Conservation (phyloP, 306 rosid genomes). For the Dalbergia oliveri region DNA sequence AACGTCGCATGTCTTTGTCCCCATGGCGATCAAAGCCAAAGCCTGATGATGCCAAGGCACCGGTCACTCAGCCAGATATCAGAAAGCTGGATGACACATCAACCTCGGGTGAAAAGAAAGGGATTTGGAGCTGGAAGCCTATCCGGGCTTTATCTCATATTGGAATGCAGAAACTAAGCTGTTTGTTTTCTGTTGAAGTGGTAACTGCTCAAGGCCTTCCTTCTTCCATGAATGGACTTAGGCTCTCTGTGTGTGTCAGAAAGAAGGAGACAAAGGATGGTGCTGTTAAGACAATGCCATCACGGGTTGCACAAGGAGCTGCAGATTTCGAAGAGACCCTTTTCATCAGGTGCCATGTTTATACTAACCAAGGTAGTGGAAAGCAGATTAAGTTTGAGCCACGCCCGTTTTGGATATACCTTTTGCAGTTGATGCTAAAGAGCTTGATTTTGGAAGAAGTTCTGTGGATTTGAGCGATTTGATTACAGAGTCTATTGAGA, state of each 20-base stretch:
- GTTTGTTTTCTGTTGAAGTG: conserved; percentile 87
- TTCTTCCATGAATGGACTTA: conserved; percentile 91
- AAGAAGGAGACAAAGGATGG: conserved; percentile 98
- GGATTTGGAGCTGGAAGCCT: conserved; percentile 98
- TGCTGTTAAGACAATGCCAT: conserved; percentile 93
- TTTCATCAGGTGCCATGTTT: conserved; percentile 82
- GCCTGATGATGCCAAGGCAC: conserved; percentile 52
- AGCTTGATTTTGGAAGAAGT: conserved; percentile 85
- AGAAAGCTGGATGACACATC: conserved; percentile 54
- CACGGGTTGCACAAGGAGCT: conserved; percentile 87
- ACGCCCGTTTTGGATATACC: conserved; percentile 80
- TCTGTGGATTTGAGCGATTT: conserved; percentile 76
- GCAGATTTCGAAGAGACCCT: conserved; percentile 98
- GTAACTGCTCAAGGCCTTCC: conserved; percentile 89
- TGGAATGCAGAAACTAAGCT: conserved; percentile 85
- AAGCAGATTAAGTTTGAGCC: conserved; percentile 79
- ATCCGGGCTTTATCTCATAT: conserved; percentile 87
- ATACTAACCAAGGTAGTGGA: conserved; percentile 56
- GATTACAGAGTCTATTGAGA: conserved; percentile 79
- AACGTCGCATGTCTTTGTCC: conserved; percentile 85
- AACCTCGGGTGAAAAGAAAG: conserved; percentile 66
- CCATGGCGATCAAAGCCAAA: conserved; percentile 86
- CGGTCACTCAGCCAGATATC: conserved; percentile 39
- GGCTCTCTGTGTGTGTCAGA: conserved; percentile 80
- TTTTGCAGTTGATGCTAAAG: conserved; percentile 87